Evolutionary conservation across 2,329 filamentous ascomycete genomes (phyloP), one percentile per base, ranked within the genome.

Genomic region (Alternaria ventricosa): DNA sequence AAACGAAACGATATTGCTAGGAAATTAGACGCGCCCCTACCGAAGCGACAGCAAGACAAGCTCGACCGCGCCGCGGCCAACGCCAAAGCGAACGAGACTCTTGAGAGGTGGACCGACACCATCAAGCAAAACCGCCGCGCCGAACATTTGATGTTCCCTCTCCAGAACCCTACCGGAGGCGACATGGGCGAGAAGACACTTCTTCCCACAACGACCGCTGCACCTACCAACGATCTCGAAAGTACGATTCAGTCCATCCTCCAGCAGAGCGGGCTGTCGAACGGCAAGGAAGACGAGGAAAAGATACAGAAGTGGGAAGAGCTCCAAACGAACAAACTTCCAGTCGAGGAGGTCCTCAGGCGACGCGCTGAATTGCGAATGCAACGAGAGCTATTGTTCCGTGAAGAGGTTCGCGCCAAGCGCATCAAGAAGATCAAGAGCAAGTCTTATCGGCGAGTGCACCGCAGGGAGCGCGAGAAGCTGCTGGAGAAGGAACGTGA

Each of bases 351-450:
- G 71, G 88, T 93, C 25, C 87, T 90, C 77, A 90, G 90, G 51
- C 86, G 92, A 23, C 86, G 90, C 60, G 89, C 90, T 51, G 89
- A 94, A 75, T 87, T 95, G 60, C 90, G 96, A 12, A 90, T 89
- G 78, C 89, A 92, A 67, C 87, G 96, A 70, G 95, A 98, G 73
- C 82, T 97, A 8, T 87, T 95, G 68, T 97, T 96, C 72, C 88
- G 94, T 11, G 95, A 98, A 81, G 91, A 96, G 75, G 90, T 94
- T 46, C 91, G 94, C 60, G 88, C 94, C 8, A 96, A 94, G 82
- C 90, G 96, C 23, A 93, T 99, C 82, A 97, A 97, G 83, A 98
- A 98, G 84, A 99, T 99, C 83, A 99, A 99, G 86, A 96, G 92
- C 78, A 99, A 97, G 80, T 88, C 94, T 0, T 99, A 97, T 78